Base-by-base conservation (phyloP, 2,329 filamentous ascomycete genomes). In the Tolypocladium tundrense region DNA sequence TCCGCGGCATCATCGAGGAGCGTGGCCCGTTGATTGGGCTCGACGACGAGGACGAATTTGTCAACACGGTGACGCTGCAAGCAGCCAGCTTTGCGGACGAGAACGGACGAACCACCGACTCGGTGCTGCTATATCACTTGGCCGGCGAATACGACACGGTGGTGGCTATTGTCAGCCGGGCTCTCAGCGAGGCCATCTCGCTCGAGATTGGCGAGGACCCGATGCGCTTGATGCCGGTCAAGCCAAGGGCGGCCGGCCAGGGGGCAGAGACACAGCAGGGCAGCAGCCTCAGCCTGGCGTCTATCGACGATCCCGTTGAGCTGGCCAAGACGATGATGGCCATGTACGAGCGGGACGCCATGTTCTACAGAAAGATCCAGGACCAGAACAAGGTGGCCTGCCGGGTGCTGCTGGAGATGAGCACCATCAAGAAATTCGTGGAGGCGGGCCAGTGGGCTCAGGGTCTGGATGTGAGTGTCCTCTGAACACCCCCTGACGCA, bases 71-170 rank as follows among this genome's bases (percentile, higher is more conserved):
- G 66, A 97, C 93, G 1, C 80, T 94, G 50, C 91, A 96, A 71
- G 94, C 94, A 10, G 94, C 94, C 45, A 87, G 88, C 62, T 90
- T 92, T 67, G 94, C 94, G 5, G 93, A 99, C 65, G 93, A 97
- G 71, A 95, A 93, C 66, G 93, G 94, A 43, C 85, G 95, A 54
- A 91, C 88, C 1, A 95, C 93, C 0, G 94, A 99, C 72, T 92
- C 95, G 2, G 93, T 97, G 16, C 80, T 99, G 55, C 80, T 99
- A 55, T 97, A 96, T 72, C 93, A 99, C 71, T 80, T 99, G 50
- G 93, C 94, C 0, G 90, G 91, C 67, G 92, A 99, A 71, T 97
- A 96, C 70, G 91, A 99, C 70, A 91, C 87, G 57, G 95, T 97
- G n/a, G 85, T 97, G 50, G 79, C 83, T 33, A 93, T 97, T 63